phyloP scores from a whole-genome alignment of 1,284 basidiomycete species.

The Cerioporus squamosus region DNA sequence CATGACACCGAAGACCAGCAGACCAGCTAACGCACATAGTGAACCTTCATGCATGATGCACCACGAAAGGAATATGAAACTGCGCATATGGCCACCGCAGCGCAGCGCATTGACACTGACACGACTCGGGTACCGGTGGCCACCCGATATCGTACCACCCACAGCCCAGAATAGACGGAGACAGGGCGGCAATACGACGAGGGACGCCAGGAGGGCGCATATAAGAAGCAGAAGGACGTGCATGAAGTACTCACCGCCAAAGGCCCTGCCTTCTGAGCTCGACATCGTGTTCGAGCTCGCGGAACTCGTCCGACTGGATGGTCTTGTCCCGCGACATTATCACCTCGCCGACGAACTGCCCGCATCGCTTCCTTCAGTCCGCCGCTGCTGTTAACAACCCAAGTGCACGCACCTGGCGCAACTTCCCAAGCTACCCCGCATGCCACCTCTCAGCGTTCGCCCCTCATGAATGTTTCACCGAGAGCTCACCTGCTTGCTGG shows the following conservation, averaged over 20 bases:
- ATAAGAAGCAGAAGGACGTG: neutral
- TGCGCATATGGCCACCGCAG: neutral
- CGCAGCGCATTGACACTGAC: too few species aligned
- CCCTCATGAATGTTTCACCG: neutral
- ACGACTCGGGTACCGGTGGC: neutral
- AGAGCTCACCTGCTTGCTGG: conserved; percentile 39
- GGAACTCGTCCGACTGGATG: conserved; percentile 41
- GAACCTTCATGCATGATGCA: too few species aligned
- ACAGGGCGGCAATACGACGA: neutral
- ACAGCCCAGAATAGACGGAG: neutral
- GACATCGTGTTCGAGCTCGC: conserved; percentile 41
- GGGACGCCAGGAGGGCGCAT: conserved; percentile 5
- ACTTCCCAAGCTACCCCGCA: conserved; percentile 37
- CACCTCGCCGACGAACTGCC: conserved; percentile 36
- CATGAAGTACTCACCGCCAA: conserved; percentile 31
- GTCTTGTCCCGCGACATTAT: conserved; percentile 42
- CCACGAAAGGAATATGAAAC: neutral
- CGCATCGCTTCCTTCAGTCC: conserved; percentile 24
- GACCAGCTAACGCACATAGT: too few species aligned
- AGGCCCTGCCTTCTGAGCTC: conserved; percentile 40
- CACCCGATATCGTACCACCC: neutral
- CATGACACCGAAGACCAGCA: neutral
- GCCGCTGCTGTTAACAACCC: too few species aligned
- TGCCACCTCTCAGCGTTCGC: conserved; percentile 6
- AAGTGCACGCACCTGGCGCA: conserved; percentile 35